Conservation (phyloP, 371 early-diverging fungal genomes). For the Apophysomyces elegans region DNA sequence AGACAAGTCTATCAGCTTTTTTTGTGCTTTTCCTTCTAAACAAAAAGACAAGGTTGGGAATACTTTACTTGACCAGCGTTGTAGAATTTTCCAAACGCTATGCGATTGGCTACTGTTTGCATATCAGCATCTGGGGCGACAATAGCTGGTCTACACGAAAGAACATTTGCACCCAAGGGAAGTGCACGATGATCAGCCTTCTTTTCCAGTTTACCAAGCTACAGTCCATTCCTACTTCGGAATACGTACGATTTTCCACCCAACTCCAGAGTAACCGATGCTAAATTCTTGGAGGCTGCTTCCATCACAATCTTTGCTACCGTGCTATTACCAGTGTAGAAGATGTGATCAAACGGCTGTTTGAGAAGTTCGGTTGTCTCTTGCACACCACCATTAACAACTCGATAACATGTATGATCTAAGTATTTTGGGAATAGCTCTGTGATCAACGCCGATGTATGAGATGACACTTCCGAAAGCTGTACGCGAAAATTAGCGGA, state of each 20-base stretch:
- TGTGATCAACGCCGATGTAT: conserved; percentile 67
- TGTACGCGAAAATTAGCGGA: neutral
- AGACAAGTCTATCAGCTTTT: neutral
- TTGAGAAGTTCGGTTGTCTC: conserved; percentile 78
- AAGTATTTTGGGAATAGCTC: conserved; percentile 72
- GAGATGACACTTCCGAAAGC: conserved; percentile 77
- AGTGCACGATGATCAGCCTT: neutral
- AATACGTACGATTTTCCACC: conserved; percentile 74
- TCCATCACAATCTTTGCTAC: conserved; percentile 80
- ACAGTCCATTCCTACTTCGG: neutral
- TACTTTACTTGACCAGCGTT: conserved; percentile 84
- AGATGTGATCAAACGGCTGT: conserved; percentile 79
- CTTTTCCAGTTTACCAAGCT: neutral
- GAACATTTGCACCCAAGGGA: neutral
- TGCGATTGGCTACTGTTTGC: conserved; percentile 68
- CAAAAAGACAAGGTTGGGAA: too few relatives aligned
- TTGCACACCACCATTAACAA: conserved; percentile 79
- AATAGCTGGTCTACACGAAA: conserved; percentile 64
- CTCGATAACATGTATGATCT: conserved; percentile 63
- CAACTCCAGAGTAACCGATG: conserved; percentile 78
- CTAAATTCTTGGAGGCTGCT: conserved; percentile 75
- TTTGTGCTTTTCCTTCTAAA: neutral
- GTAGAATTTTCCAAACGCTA: conserved; percentile 82
- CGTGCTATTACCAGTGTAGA: conserved; percentile 81
- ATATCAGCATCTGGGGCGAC: conserved; percentile 72